phyloP scores from a whole-genome alignment of 495 filamentous ascomycete genomes.

The Penicillium argentinense region DNA sequence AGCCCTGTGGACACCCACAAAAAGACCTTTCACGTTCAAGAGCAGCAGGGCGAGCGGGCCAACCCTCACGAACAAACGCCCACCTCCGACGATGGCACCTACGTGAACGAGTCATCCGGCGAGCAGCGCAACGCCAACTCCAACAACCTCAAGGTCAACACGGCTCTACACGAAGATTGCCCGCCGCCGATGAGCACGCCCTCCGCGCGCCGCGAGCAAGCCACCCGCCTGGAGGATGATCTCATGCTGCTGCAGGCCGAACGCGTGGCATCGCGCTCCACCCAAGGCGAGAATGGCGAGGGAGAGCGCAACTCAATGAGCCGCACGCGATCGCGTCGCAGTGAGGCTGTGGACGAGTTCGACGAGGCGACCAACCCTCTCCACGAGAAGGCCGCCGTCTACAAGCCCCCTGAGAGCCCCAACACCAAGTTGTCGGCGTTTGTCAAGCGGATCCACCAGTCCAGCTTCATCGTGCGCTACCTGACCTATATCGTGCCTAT shows the following conservation, averaged over 20 bases:
- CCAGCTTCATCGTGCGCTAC: constrained; percentile 79
- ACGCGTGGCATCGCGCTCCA: constrained; percentile 61
- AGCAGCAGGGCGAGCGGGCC: constrained; percentile 21
- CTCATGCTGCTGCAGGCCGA: constrained; percentile 81
- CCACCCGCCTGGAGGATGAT: constrained; percentile 77
- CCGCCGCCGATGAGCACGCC: constrained; percentile 39
- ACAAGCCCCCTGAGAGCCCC: constrained; percentile 68
- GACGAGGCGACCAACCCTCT: constrained; percentile 72
- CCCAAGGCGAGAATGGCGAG: constrained; percentile 43
- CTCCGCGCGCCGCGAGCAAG: constrained; percentile 62
- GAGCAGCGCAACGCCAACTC: constrained; percentile 9
- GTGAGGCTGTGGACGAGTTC: constrained; percentile 78
- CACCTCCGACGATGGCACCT: constrained; percentile 41
- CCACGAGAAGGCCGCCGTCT: constrained; percentile 67
- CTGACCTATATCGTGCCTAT: constrained; percentile 83
- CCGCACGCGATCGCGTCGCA: constrained; percentile 49
- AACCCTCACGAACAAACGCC: constrained; percentile 25
- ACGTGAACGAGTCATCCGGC: constrained; percentile 30
- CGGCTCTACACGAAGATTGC: constrained; percentile 28
- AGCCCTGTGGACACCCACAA: constrained; percentile 49
- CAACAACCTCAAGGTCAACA: constrained; percentile 37
- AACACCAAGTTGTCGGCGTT: constrained; percentile 59
- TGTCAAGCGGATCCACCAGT: constrained; percentile 67
- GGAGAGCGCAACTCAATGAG: constrained; percentile 44
- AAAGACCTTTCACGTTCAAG: constrained; percentile 17